Base-by-base conservation (phyloP, 257 asterid genomes). In the Capsicum chinense region DNA sequence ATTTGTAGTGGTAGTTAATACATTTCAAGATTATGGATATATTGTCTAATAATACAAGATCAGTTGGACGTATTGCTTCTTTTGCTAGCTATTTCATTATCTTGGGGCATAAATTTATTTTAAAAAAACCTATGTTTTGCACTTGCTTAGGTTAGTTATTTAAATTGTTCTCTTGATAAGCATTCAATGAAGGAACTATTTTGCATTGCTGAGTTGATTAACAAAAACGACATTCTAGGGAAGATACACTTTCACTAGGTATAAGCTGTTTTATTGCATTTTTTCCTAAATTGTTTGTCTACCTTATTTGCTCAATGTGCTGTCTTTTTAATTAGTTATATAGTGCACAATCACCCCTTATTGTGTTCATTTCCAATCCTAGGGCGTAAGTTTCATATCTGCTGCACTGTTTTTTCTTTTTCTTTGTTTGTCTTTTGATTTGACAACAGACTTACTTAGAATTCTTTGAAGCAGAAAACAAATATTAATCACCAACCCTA, bases 101-200 rank as follows among this genome's bases (percentile, higher is more conserved):
- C n/a, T 5, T 0, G 81, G 21, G 81, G 81, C 62, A 21, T 74
- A 12, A 3, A 50, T 4, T 33, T 21, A 50, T 33, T 50, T 3
- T 0, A 15, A 21, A 73, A 73, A 10, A 39, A 48, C 19, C 80
- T 6, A 12, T 48, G 63, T 14, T 3, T 52, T 52, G 47, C 81
- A 52, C 63, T 54, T 78, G 64, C 26, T 78, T 33, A 78, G 26
- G 14, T 76, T 56, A 14, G 47, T 76, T 2, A 1, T 68, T 76
- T 76, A 54, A 54, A 26, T 52, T 52, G 64, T 78, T 78, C 82
- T 78, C 50, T 54, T 52, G 81, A 26, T 78, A 15, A 54, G 50
- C 33, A 54, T 76, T 78, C 54, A 76, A 26, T 76, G 35, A 76
- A 14, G 81, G 63, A 76, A 78, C 16, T 78, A 54, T 74, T 33